Base-by-base conservation (phyloP, 129 eudicot genomes). In the Deinandra increscens region DNA sequence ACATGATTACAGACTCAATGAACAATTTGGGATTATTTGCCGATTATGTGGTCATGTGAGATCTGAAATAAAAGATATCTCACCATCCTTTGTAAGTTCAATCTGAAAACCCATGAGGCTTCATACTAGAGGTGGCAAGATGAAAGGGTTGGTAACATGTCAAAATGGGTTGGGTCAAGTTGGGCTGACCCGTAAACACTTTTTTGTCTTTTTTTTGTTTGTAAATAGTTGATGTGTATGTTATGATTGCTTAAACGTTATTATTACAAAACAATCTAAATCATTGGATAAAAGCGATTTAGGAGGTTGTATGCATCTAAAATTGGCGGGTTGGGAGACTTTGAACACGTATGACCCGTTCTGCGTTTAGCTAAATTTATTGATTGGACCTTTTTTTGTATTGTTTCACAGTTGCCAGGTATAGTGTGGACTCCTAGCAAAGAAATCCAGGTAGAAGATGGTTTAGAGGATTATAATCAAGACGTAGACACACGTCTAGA, bases 61-160 rank as follows among this genome's bases (percentile, higher is more conserved):
- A 82, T 85, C 97, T 15, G 96, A 90, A 63, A 90, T 94, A 68
- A 94, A 80, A 84, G 91, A 94, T 60, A 84, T 94, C 79, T 74
- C 87, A 0, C 91, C 97, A 7, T 69, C 88, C 69, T 94, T 94
- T 79, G 99, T 90, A 83, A 90, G 97, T 84, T 55, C 19, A 53
- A 11, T 42, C 44, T 59, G 26, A 9, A 7, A 38, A 18, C 51
- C 33, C 36, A 22, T 43, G 51, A 76, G 44, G n/a, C 73, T 61
- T 26, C 17, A 18, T 68, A 17, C 8, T 69, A 69, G 39, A 53
- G 26, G 29, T 54, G 64, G n/a, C 39, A 69, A 69, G 13, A 18
- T 53, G 39, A 45, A 22, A 2, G 64, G 64, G 51, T 53, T 69
- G 51, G 39, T 20, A 69, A 37, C 22, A 9, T 18, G 73, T 68